These are phyloP conservation scores for Litchi chinensis DNA, from an alignment of 345 rosid genomes.

Conservation along the genomic window DNA sequence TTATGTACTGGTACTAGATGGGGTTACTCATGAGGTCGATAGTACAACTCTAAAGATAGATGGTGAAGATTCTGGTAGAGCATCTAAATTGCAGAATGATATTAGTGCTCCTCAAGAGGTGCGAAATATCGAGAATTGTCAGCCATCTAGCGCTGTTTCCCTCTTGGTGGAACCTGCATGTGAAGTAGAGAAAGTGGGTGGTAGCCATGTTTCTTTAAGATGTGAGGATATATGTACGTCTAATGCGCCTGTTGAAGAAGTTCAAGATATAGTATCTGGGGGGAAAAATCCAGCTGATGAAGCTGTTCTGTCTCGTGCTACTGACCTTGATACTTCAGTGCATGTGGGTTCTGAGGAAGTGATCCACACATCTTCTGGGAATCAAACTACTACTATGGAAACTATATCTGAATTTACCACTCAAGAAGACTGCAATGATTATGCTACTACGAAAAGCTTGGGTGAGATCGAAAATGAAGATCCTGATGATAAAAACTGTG, in stretches of 20 bases:
- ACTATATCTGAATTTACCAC: background rate
- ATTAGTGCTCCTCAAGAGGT: conserved; percentile 15
- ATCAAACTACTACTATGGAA: background rate
- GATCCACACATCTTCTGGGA: conserved; percentile 24
- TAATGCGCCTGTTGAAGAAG: conserved; percentile 14
- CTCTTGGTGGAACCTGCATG: conserved; percentile 20
- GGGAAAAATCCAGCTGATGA: background rate
- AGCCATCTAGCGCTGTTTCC: background rate
- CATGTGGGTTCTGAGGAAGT: conserved; percentile 14
- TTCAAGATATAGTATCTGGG: background rate
- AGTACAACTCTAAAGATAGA: background rate
- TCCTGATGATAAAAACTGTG: conserved; percentile 25
- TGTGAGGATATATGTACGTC: conserved; percentile 14
- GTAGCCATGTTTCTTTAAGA: conserved; percentile 2
- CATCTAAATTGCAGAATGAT: conserved; percentile 4
- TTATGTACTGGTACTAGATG: conserved; percentile 7
- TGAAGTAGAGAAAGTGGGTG: conserved; percentile 15
- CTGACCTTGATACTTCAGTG: conserved; percentile 18
- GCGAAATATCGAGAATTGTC: conserved; percentile 13
- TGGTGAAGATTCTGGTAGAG: conserved; percentile 11
- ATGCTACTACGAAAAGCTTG: conserved; percentile 15
- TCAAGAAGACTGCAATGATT: conserved; percentile 16
- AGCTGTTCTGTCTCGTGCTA: conserved; percentile 5
- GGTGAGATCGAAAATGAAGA: conserved; percentile 20
- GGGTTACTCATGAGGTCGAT: conserved; percentile 16